A percentile compares a stretch with the other conserved stretches of the same genome.
These are phyloP conservation scores for Usnea hakonensis DNA, from an alignment of 495 filamentous ascomycete species.

Conservation along the genomic window DNA sequence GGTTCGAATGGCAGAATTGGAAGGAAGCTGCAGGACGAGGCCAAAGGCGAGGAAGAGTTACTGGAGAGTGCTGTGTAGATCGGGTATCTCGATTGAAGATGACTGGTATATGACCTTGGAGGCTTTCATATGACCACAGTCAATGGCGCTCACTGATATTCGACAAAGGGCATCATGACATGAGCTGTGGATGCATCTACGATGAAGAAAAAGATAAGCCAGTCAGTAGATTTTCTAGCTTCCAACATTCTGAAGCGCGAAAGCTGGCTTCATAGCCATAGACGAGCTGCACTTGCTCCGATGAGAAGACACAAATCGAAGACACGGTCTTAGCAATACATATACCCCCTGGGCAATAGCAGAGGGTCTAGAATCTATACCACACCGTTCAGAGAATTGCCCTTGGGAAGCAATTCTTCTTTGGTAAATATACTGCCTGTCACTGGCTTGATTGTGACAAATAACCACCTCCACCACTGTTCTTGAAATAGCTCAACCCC, in stretches of 20 bases:
- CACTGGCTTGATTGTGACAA: neutral
- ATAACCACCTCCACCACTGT: neutral
- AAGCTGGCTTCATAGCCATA: neutral
- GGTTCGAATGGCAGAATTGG: conserved; percentile 12
- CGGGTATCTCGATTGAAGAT: neutral
- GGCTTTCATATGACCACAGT: neutral
- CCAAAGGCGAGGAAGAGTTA: conserved; percentile 22
- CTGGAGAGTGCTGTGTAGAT: conserved; percentile 30
- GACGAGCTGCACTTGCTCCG: neutral
- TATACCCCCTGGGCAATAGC: neutral
- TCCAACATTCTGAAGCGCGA: no score
- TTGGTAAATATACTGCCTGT: neutral
- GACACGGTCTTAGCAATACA: neutral
- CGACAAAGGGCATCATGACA: neutral
- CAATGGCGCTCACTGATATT: neutral
- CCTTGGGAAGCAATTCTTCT: neutral
- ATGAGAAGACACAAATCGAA: neutral
- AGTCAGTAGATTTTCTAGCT: no score
- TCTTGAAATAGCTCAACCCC: neutral
- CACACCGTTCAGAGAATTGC: neutral
- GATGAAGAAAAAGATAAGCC: no score
- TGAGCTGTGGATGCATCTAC: neutral
- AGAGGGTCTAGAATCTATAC: neutral
- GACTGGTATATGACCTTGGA: neutral
- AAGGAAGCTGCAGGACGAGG: conserved; percentile 8